A percentile compares a stretch with the other conserved stretches of the same genome.
phyloP scores from a whole-genome alignment of 225 moss, liverwort and hornwort genomes.

The Bryoerythrophyllum caledonicum region DNA sequence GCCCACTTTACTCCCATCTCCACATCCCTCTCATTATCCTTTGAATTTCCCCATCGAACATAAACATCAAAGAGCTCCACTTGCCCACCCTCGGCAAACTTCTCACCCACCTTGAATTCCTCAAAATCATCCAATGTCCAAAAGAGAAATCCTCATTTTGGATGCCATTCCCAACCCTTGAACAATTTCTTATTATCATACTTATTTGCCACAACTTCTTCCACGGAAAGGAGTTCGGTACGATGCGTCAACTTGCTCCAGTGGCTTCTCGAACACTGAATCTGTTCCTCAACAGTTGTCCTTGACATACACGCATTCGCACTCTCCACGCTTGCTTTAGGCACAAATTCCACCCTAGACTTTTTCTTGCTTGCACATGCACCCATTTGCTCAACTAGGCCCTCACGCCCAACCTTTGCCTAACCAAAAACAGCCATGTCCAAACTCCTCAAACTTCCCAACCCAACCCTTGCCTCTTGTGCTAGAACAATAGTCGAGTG shows the following conservation, averaged over 20 bases:
- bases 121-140: accelerated
- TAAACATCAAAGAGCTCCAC: background rate
- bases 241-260: background rate
- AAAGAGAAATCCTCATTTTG: background rate
- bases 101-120: background rate
- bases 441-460: too few species aligned
- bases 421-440: background rate
- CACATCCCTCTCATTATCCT: accelerated
- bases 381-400: background rate
- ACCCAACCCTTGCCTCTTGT: too few species aligned
- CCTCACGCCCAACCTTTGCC: too few species aligned
- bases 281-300: background rate
- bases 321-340: background rate
- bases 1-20: background rate
- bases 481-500: too few species aligned
- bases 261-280: background rate
- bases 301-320: background rate
- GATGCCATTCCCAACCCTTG: background rate
- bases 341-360: background rate
- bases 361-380: background rate
- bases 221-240: background rate
- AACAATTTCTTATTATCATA: background rate
- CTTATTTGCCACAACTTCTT: background rate
- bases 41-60: background rate
- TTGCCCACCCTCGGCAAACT: background rate